A percentile compares a stretch with the other conserved stretches of the same genome.
Conservation (phyloP, 768 basidiomycete species). For the Termitomyces sp. region DNA sequence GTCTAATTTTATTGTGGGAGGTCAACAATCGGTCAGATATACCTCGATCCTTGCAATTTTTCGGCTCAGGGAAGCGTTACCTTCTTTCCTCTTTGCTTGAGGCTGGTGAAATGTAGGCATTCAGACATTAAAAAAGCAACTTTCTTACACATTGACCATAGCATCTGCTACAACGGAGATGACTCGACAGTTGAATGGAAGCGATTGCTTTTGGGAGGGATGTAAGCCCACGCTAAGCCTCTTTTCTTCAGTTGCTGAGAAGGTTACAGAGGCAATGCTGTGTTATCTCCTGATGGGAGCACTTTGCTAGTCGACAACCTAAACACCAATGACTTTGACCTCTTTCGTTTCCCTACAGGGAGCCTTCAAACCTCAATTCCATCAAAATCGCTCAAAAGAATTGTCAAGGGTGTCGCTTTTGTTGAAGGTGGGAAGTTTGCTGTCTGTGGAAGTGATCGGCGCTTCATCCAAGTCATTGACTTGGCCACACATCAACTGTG, state of each 20-base stretch:
- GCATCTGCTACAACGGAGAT: no score
- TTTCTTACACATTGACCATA: no score
- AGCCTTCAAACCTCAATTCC: neutral
- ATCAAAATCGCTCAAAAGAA: neutral
- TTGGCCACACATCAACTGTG: neutral
- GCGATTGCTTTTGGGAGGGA: no score
- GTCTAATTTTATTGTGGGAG: neutral
- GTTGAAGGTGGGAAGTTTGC: constrained; percentile 4
- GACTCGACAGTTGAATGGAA: no score
- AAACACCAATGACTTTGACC: neutral
- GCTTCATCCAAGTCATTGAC: constrained; percentile 5
- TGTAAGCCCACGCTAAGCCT: no score
- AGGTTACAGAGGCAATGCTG: neutral
- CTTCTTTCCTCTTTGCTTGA: neutral
- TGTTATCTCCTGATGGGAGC: constrained; percentile 6
- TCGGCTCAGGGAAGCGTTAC: neutral
- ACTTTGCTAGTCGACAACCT: constrained; percentile 9
- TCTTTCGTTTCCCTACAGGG: constrained; percentile 1
- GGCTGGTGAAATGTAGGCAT: constrained; percentile 2
- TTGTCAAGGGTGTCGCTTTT: constrained; percentile 6
- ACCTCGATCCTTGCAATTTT: neutral
- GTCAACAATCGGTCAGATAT: neutral
- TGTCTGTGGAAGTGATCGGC: neutral
- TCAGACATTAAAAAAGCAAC: neutral
- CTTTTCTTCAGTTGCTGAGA: neutral